These are phyloP conservation scores for Naumovozyma castellii DNA, from an alignment of 805 yeast genomes.

Conservation along the genomic window DNA sequence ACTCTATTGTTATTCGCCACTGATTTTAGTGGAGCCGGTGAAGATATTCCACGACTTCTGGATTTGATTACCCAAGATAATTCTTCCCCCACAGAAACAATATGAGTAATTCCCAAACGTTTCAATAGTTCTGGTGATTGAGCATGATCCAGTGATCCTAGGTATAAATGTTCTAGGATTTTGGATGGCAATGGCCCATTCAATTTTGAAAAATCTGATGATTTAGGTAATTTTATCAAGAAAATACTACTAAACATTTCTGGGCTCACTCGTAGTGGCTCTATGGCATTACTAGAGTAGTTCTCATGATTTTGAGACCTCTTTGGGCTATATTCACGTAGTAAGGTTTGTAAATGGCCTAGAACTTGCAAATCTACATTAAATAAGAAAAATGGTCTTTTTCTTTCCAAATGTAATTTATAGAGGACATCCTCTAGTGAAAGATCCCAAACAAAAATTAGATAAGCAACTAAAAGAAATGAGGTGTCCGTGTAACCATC, in stretches of 20 bases:
- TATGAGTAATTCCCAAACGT: constrained; percentile 57
- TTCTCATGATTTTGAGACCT: constrained; percentile 1
- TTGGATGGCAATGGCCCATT: constrained; percentile 77
- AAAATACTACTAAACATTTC: constrained; percentile 30
- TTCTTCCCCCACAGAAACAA: constrained; percentile 81
- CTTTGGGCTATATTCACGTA: constrained; percentile 52
- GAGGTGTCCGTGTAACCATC: constrained; percentile 93
- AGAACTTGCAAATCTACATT: constrained; percentile 63
- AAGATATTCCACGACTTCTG: constrained; percentile 13
- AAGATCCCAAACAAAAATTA: constrained; percentile 58
- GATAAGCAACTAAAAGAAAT: constrained; percentile 57
- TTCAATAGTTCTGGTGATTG: constrained; percentile 53
- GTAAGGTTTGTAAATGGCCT: constrained; percentile 51
- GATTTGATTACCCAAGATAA: constrained; percentile 43
- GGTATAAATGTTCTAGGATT: constrained; percentile 70
- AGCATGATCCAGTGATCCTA: constrained; percentile 82
- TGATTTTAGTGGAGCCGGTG: constrained; percentile 5
- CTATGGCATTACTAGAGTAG: neutral
- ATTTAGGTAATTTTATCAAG: constrained; percentile 21
- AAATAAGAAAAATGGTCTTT: constrained; percentile 79
- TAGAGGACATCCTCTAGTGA: constrained; percentile 56
- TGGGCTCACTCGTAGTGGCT: constrained; percentile 18
- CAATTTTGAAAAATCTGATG: constrained; percentile 23
- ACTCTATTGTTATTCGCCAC: too few relatives aligned
- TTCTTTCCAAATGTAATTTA: constrained; percentile 49